phyloP scores from a whole-genome alignment of 805 yeast species.

The Torulaspora microellipsoides region DNA sequence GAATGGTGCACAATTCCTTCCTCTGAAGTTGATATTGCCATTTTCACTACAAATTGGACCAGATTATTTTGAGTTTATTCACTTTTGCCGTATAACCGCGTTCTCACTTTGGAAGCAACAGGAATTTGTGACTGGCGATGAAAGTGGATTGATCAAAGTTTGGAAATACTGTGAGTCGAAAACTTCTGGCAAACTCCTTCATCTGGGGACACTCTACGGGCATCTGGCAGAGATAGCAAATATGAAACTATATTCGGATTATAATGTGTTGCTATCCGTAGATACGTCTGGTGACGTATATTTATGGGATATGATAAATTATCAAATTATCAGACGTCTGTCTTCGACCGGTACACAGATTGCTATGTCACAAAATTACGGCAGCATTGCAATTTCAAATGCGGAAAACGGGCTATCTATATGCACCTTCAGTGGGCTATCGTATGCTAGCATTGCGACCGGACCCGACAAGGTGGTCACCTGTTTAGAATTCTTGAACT shows the following conservation, averaged over 20 bases:
- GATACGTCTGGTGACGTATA: conserved; percentile 52
- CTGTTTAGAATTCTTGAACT: conserved; percentile 25
- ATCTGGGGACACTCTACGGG: conserved; percentile 46
- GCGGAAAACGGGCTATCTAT: conserved; percentile 22
- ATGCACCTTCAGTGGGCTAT: conserved; percentile 52
- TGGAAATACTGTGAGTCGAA: conserved; percentile 39
- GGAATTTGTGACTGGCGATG: conserved; percentile 38
- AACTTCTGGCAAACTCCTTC: conserved; percentile 21
- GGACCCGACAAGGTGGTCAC: conserved; percentile 22
- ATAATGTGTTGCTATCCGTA: conserved; percentile 49
- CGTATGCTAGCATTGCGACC: conserved; percentile 29
- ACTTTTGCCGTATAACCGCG: conserved; percentile 30
- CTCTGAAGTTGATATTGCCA: conserved; percentile 3
- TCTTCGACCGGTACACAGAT: conserved; percentile 29
- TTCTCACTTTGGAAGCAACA: conserved; percentile 26
- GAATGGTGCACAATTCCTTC: not conserved
- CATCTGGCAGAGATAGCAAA: conserved; percentile 47
- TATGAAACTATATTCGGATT: conserved; percentile 48
- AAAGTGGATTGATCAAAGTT: conserved; percentile 56
- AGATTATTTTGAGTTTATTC: conserved; percentile 30
- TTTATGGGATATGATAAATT: conserved; percentile 61
- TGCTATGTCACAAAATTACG: conserved; percentile 52
- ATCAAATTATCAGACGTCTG: conserved; percentile 43
- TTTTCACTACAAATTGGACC: conserved; percentile 8
- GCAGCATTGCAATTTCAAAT: conserved; percentile 43